Conservation (phyloP, 1,139 yeast species). For the Saccharomyces uvarum region DNA sequence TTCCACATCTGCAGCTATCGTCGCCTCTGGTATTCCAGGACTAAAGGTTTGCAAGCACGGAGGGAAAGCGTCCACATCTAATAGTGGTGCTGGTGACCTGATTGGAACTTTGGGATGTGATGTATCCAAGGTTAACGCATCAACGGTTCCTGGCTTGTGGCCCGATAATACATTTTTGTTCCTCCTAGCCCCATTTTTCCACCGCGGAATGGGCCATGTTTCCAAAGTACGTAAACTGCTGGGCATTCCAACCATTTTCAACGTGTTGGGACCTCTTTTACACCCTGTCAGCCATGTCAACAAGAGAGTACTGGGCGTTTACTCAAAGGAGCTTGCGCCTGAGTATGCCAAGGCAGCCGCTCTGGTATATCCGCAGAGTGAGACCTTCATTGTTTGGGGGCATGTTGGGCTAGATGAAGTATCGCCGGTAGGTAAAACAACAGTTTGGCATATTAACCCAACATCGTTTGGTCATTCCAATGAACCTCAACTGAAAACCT, state of each 20-base stretch:
- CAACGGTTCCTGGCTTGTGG: constrained; percentile 61
- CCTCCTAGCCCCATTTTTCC: constrained; percentile 89
- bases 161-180: constrained; percentile 52
- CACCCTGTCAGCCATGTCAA: constrained; percentile 65
- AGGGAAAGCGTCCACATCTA: constrained; percentile 89
- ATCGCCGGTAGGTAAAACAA: constrained; percentile 76
- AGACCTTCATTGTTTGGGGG: constrained; percentile 87
- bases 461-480: constrained; percentile 20
- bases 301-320: constrained; percentile 84
- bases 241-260: constrained; percentile 89
- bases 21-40: constrained; percentile 80
- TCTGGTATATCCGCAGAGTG: constrained; percentile 29
- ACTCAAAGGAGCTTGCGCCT: constrained; percentile 67
- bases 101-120: constrained; percentile 72
- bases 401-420: constrained; percentile 86
- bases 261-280: constrained; percentile 83
- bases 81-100: constrained; percentile 90
- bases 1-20: constrained; percentile 88
- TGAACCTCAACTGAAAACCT: constrained; percentile 32
- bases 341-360: constrained; percentile 79
- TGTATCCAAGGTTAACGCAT: constrained; percentile 54
- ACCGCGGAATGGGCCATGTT: constrained; percentile 83
- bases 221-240: constrained; percentile 67
- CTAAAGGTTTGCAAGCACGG: constrained; percentile 84
- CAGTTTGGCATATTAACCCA: constrained; percentile 66